These are phyloP conservation scores for Sclerotinia glacialis DNA, from an alignment of 2,329 filamentous ascomycete species.

Conservation along the genomic window DNA sequence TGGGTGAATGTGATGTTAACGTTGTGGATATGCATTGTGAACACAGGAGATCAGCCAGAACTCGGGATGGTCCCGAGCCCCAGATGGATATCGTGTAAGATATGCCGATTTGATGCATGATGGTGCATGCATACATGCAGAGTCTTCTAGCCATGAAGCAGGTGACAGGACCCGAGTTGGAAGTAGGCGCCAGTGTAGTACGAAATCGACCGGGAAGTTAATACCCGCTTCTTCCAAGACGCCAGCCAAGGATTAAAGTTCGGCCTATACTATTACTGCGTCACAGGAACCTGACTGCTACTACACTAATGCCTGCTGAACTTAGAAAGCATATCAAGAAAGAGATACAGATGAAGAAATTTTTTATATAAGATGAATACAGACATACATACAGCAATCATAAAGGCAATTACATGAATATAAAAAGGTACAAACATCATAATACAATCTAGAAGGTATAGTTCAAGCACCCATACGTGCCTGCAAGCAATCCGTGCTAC, in stretches of 20 bases:
- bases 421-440: constrained; percentile 22
- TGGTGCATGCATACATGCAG: not conserved
- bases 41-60: not conserved
- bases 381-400: not conserved
- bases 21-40: not conserved
- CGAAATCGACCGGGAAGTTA: not conserved
- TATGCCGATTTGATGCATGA: not conserved
- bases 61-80: not conserved
- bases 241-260: not conserved
- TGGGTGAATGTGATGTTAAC: no score
- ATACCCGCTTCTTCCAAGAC: not conserved
- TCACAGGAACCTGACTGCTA: not conserved
- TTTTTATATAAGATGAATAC: not conserved
- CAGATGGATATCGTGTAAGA: not conserved
- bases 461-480: constrained; percentile 24
- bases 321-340: not conserved
- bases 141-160: not conserved
- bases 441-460: constrained; percentile 34
- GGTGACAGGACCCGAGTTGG: constrained; percentile 7
- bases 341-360: not conserved
- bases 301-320: not conserved
- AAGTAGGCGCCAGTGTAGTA: not conserved
- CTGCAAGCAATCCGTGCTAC: constrained; percentile 24
- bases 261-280: not conserved
- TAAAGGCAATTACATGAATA: constrained; percentile 10